phyloP scores from a whole-genome alignment of 306 rosid genomes.

The Luffa aegyptiaca region DNA sequence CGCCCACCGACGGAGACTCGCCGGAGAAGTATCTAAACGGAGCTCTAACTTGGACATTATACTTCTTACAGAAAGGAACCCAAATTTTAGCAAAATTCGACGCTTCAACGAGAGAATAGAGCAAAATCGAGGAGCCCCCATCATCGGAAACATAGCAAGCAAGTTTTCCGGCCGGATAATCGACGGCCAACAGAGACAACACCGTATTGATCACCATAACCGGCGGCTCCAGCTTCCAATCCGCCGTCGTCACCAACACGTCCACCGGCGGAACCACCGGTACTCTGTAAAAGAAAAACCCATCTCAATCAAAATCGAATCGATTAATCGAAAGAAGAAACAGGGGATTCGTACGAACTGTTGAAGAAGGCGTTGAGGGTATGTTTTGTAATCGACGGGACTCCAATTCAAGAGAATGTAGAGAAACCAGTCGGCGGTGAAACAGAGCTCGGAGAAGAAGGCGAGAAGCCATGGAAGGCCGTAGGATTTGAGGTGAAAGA shows the following conservation, averaged over 20 bases:
- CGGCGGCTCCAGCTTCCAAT: slow-evolving; percentile 48
- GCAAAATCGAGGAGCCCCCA: slow-evolving; percentile 40
- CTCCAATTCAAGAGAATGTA: slow-evolving; percentile 35
- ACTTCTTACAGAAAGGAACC: slow-evolving; percentile 59
- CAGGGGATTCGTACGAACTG: neutral
- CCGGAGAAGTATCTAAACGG: slow-evolving; percentile 43
- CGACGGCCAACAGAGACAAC: slow-evolving; percentile 52
- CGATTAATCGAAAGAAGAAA: neutral
- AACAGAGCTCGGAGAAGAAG: slow-evolving; percentile 48
- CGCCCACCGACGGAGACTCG: neutral
- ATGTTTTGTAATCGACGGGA: slow-evolving; percentile 27
- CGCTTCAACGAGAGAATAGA: slow-evolving; percentile 43
- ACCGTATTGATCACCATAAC: slow-evolving; percentile 49
- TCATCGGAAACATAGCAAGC: slow-evolving; percentile 79
- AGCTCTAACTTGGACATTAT: slow-evolving; percentile 45
- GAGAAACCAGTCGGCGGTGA: slow-evolving; percentile 35
- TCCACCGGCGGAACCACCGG: slow-evolving; percentile 52
- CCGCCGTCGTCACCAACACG: slow-evolving; percentile 65
- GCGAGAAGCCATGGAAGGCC: slow-evolving; percentile 31
- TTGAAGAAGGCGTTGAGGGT: slow-evolving; percentile 27
- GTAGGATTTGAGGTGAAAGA: neutral
- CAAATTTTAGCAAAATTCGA: slow-evolving; percentile 46
- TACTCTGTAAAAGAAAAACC: slow-evolving; percentile 18
- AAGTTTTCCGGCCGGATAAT: slow-evolving; percentile 53
- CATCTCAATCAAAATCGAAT: neutral